Evolutionary conservation across 2,329 filamentous ascomycete genomes (phyloP).

Genomic region (Septoria petroselini): DNA sequence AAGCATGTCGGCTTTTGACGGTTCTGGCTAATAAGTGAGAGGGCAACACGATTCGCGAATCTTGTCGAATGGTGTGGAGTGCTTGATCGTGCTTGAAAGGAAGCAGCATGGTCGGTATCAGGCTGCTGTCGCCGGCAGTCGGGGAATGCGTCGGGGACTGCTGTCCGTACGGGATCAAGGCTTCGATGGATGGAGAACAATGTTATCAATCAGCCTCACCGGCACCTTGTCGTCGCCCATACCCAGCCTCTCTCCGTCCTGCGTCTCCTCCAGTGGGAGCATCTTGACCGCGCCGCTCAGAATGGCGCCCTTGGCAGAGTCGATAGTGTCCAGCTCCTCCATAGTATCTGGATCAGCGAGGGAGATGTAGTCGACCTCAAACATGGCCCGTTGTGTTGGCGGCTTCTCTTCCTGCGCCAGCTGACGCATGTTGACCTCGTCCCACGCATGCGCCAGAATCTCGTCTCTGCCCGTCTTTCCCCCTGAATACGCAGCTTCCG

Average conservation of each 20-base stretch:
- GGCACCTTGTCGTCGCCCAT: constrained; percentile 69
- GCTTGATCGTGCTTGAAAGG: too few species aligned
- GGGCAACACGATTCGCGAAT: too few species aligned
- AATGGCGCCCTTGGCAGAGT: constrained; percentile 69
- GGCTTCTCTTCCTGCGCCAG: constrained; percentile 61
- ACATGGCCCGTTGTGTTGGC: constrained; percentile 62
- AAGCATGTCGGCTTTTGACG: background rate
- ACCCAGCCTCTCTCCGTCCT: constrained; percentile 65
- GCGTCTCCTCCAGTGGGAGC: constrained; percentile 70
- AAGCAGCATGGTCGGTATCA: too few species aligned
- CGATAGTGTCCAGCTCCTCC: constrained; percentile 70
- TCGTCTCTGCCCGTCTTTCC: constrained; percentile 57
- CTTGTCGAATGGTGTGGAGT: too few species aligned
- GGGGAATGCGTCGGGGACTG: too few species aligned
- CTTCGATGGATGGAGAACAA: constrained; percentile 40
- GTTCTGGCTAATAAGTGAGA: too few species aligned
- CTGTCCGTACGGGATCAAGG: too few species aligned
- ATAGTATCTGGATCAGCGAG: constrained; percentile 81
- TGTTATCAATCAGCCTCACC: constrained; percentile 91
- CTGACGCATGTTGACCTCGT: constrained; percentile 55
- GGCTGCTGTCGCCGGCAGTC: too few species aligned
- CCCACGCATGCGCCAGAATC: constrained; percentile 69
- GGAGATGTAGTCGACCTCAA: constrained; percentile 89
- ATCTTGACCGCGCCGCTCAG: constrained; percentile 90
- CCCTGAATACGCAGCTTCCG: constrained; percentile 62